phyloP scores from a whole-genome alignment of 2,329 filamentous ascomycete species.

The Dactylonectria macrodidyma region DNA sequence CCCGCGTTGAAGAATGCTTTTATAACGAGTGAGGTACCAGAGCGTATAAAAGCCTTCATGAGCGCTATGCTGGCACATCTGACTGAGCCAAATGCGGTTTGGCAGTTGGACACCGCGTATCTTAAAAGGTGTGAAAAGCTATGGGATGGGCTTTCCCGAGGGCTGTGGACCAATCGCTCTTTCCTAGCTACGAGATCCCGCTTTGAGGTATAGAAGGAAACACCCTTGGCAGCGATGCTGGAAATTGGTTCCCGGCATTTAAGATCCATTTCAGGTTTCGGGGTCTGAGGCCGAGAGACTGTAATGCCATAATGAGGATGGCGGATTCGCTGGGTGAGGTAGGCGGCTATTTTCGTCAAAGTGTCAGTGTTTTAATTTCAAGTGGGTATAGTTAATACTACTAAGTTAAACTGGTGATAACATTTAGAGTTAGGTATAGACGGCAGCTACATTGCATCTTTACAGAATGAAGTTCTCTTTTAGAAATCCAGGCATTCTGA shows the following conservation, averaged over 20 bases:
- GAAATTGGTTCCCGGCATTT: slow-evolving; percentile 1
- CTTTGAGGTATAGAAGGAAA: slow-evolving; percentile 63
- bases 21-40: slow-evolving; percentile 82
- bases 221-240: slow-evolving; percentile 44
- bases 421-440: too few species aligned
- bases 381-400: too few species aligned
- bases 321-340: too few species aligned
- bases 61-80: slow-evolving; percentile 64
- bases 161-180: slow-evolving; percentile 56
- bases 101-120: slow-evolving; percentile 61
- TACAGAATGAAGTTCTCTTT: too few species aligned
- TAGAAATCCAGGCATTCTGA: too few species aligned
- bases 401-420: too few species aligned
- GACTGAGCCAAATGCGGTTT: slow-evolving; percentile 63
- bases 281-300: too few species aligned
- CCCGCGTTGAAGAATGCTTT: slow-evolving; percentile 79
- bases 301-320: too few species aligned
- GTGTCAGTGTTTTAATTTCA: too few species aligned
- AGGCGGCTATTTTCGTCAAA: too few species aligned
- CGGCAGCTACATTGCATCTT: too few species aligned
- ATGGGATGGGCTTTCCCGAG: slow-evolving; percentile 65
- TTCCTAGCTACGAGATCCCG: slow-evolving; percentile 59
- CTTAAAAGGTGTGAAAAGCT: slow-evolving; percentile 63
- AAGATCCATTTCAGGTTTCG: background rate
- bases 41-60: slow-evolving; percentile 73